Evolutionary conservation across 441 rosid genomes (phyloP), one percentile per base, ranked within the genome.

Genomic region (Populus hybrid): DNA sequence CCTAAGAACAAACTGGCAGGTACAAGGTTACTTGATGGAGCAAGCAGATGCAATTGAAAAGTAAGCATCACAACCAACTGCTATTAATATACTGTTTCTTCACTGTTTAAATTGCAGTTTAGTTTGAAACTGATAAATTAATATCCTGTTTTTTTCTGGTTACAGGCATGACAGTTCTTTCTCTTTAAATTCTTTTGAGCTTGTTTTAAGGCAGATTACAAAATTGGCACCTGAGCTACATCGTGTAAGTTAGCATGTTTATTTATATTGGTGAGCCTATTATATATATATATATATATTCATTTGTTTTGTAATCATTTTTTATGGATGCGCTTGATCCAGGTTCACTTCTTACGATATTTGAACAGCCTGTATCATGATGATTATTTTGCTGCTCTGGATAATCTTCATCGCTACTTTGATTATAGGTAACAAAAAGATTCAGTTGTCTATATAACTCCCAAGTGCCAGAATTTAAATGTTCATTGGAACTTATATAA

Each of bases 291-390:
- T 67, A 65, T 69, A 21, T 66, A 14, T 34, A 70, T n/a, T 65
- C 73, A 26, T 65, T n/a, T 23, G 69, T 69, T 69, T 74, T 46
- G 21, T 8, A 63, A 36, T 75, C 63, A 80, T 16, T 77, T 81
- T 20, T 78, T 14, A 28, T 30, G 71, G 75, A 70, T 42, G 81
- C 66, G 71, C 76, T 40, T 12, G 76, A 77, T 84, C 81, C 91
- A 96, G 98, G 96, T 96, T 85, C 95, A 94, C 84, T 94, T 91
- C 89, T 87, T 96, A 85, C 94, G 92, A 46, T 92, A 96, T 89
- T 86, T 94, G 86, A 93, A 90, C 87, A 87, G 89, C 83, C 90
- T 96, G 78, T 88, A 92, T 86, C 97, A 86, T 74, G 92, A 94
- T 72, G 99, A 96, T 81, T 94, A 93, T 87, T 87, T 95, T 86